Evolutionary conservation across 140 eudicot species (phyloP).

Genomic region (Bidens hawaiensis): DNA sequence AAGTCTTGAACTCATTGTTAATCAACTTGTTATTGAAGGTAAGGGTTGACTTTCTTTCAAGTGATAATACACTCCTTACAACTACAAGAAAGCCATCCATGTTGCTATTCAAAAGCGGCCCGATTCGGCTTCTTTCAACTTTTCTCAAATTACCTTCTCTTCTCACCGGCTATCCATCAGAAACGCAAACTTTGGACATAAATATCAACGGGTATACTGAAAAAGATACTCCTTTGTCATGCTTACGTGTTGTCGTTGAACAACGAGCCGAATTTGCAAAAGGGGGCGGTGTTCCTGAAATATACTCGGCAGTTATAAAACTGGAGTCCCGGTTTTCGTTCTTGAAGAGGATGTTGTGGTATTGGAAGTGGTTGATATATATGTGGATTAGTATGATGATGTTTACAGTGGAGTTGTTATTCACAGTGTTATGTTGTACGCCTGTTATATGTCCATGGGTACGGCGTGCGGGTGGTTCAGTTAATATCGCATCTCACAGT

Average conservation of each 20-base stretch:
- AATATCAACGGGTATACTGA: conserved; percentile 57
- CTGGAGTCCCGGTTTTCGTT: conserved; percentile 73
- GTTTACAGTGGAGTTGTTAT: conserved; percentile 54
- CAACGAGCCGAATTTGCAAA: conserved; percentile 70
- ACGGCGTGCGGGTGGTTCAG: conserved; percentile 26
- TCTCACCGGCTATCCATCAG: conserved; percentile 65
- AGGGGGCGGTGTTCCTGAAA: conserved; percentile 80
- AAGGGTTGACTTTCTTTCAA: conserved; percentile 67
- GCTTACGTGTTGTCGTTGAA: conserved; percentile 60
- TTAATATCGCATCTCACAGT: conserved; percentile 2
- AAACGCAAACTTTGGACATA: conserved; percentile 63
- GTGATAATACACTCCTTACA: conserved; percentile 47
- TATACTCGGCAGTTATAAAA: conserved; percentile 54
- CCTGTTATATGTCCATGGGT: conserved; percentile 54
- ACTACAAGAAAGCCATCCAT: conserved; percentile 70
- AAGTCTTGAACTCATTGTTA: neutral
- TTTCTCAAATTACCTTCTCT: conserved; percentile 61
- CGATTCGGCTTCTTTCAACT: conserved; percentile 62
- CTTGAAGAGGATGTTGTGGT: conserved; percentile 65
- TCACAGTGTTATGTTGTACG: conserved; percentile 59
- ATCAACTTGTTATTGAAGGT: conserved; percentile 43
- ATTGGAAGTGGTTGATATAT: conserved; percentile 67
- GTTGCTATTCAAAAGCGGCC: conserved; percentile 65
- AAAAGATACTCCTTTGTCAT: conserved; percentile 45
- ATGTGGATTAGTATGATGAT: conserved; percentile 57